These are phyloP conservation scores for Zostera marina DNA, from an alignment of 116 monocot genomes.

Conservation along the genomic window DNA sequence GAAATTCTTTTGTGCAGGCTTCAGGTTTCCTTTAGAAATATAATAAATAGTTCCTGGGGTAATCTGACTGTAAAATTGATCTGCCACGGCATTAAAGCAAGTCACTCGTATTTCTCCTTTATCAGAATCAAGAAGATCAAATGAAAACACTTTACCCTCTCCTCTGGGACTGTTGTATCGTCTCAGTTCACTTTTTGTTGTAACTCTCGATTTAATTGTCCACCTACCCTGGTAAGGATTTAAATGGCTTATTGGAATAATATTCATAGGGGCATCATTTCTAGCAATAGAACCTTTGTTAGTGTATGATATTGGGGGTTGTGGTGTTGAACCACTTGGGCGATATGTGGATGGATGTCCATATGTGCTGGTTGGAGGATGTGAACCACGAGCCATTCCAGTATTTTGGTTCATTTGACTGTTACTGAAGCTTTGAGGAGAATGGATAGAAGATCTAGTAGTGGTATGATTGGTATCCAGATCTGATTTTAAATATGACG, in stretches of 20 bases:
- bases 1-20: constrained; percentile 30
- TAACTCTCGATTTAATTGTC: constrained; percentile 30
- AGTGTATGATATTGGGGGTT: constrained; percentile 12
- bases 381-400: background rate
- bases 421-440: constrained; percentile 6
- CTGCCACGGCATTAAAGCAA: constrained; percentile 22
- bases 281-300: constrained; percentile 28
- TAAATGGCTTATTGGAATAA: constrained; percentile 18
- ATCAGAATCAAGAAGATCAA: constrained; percentile 24
- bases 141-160: constrained; percentile 26
- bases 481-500: constrained; percentile 2
- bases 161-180: constrained; percentile 14
- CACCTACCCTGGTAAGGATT: constrained; percentile 27
- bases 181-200: constrained; percentile 18
- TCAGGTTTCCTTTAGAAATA: constrained; percentile 24
- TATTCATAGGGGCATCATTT: constrained; percentile 20
- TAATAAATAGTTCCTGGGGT: constrained; percentile 20
- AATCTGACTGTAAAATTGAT: constrained; percentile 22
- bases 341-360: too few relatives aligned
- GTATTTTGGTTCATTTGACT: constrained; percentile 11
- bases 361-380: constrained; percentile 11
- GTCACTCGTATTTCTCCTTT: constrained; percentile 22
- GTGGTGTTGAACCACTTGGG: too few relatives aligned
- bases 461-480: too few relatives aligned
- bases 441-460: constrained; percentile 1